Conservation (phyloP, 208 protist genomes). For the Sergeia podlipaevii region DNA sequence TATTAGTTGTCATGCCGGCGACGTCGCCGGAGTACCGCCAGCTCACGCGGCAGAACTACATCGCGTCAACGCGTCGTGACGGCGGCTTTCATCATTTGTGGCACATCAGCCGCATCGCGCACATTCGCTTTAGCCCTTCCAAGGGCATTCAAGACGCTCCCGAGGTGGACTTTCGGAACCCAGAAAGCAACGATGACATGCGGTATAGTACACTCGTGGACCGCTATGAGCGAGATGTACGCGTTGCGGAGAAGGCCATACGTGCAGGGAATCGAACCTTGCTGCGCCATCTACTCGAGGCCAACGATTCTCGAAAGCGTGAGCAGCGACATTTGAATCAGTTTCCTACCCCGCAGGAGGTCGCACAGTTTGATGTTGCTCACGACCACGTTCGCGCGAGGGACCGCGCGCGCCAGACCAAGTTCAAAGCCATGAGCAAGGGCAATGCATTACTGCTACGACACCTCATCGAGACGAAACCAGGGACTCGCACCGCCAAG, state of each 20-base stretch:
- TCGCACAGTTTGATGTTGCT: constrained; percentile 21
- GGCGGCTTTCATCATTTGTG: constrained; percentile 56
- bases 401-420: constrained; percentile 13
- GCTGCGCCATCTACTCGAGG: constrained; percentile 28
- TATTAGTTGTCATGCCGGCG: too few species aligned
- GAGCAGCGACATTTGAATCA: constrained; percentile 40
- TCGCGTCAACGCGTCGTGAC: constrained; percentile 32
- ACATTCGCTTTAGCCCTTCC: constrained; percentile 25
- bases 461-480: constrained; percentile 27
- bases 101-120: constrained; percentile 57
- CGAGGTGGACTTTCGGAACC: constrained; percentile 47
- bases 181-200: constrained; percentile 14
- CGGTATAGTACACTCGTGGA: constrained; percentile 17
- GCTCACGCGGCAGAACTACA: constrained; percentile 31
- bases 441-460: constrained; percentile 34
- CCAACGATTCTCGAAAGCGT: constrained; percentile 22
- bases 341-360: constrained; percentile 20
- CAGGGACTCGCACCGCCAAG: constrained; percentile 24
- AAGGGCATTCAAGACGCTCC: constrained; percentile 43
- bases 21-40: constrained; percentile 34
- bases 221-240: constrained; percentile 31
- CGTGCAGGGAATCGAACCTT: constrained; percentile 27
- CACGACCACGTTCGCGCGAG: constrained; percentile 32
- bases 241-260: constrained; percentile 32
- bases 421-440: constrained; percentile 1